Evolutionary conservation across 179 eudicot genomes (phyloP).

Genomic region (Camellia oleifera): DNA sequence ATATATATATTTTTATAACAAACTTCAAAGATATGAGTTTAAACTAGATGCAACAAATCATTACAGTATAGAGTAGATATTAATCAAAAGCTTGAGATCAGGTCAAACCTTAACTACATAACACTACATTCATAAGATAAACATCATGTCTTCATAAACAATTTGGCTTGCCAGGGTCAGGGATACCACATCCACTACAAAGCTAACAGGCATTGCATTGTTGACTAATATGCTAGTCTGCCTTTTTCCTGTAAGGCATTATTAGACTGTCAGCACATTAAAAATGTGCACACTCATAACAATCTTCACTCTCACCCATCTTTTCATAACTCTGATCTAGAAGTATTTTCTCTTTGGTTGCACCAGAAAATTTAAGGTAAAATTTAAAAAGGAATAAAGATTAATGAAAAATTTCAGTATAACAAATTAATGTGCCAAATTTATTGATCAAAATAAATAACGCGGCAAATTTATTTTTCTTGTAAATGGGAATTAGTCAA

Average conservation of each 20-base stretch:
- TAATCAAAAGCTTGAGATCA: neutral
- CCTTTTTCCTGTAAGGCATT: neutral
- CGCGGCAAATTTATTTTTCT: no score
- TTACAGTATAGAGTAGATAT: neutral
- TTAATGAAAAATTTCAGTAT: neutral
- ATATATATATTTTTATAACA: no score
- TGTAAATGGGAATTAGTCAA: no score
- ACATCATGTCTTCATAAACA: neutral
- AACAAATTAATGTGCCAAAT: neutral
- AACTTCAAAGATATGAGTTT: neutral
- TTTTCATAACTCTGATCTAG: neutral
- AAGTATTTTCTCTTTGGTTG: neutral
- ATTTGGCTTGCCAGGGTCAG: conserved; percentile 1
- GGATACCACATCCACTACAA: neutral
- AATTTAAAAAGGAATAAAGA: neutral
- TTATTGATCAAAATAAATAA: neutral
- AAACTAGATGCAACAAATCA: neutral
- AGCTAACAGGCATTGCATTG: neutral
- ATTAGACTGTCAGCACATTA: neutral
- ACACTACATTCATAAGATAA: neutral
- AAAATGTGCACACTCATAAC: neutral
- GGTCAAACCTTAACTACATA: neutral
- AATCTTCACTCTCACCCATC: neutral
- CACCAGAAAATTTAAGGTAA: neutral
- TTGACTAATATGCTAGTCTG: neutral